Conservation (phyloP, 768 basidiomycete species). For the Collybia sp. region DNA sequence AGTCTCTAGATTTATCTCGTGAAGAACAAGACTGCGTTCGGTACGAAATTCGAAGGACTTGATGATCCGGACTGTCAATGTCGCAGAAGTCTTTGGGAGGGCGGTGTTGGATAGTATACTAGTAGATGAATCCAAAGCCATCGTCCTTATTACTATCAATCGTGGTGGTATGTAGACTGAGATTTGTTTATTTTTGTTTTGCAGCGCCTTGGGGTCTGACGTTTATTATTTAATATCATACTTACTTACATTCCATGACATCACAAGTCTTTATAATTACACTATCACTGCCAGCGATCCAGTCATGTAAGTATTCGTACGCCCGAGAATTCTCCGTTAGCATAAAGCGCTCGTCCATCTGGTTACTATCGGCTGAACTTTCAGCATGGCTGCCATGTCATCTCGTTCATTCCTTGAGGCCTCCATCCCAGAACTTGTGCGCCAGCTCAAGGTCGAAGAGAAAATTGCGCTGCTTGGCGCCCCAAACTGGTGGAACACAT, state of each 20-base stretch:
- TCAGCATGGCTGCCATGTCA: conserved; percentile 13
- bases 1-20: conserved; percentile 70
- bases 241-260: too few relatives aligned
- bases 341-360: background rate
- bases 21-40: conserved; percentile 81
- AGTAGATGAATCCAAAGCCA: conserved; percentile 17
- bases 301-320: too few relatives aligned
- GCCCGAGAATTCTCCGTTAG: background rate
- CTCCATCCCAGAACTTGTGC: conserved; percentile 45
- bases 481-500: conserved; percentile 72
- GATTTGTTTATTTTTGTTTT: too few relatives aligned
- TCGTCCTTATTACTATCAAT: too few relatives aligned
- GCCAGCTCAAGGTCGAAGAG: conserved; percentile 53
- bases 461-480: conserved; percentile 61
- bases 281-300: too few relatives aligned
- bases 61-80: conserved; percentile 87
- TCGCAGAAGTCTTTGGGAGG: conserved; percentile 68
- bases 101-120: conserved; percentile 58
- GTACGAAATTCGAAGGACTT: conserved; percentile 95
- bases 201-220: too few relatives aligned
- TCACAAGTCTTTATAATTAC: too few relatives aligned
- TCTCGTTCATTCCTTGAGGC: conserved; percentile 47
- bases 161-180: too few relatives aligned
- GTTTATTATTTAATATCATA: too few relatives aligned
- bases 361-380: background rate